Evolutionary conservation across 169 alveolate species (phyloP).

Genomic region (Cryptosporidium andersoni): DNA sequence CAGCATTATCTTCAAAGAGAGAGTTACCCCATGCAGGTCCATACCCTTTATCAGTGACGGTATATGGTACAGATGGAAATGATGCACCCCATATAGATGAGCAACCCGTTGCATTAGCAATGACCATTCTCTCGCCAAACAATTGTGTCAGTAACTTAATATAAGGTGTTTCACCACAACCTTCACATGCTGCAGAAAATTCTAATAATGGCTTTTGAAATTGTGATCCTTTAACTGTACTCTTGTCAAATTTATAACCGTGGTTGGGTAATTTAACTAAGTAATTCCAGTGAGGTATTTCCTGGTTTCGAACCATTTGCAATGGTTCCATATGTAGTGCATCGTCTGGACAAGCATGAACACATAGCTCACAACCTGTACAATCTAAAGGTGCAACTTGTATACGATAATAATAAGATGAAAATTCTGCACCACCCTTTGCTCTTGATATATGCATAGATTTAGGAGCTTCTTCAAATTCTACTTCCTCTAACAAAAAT

Average conservation of each 20-base stretch:
- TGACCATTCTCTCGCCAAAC: constrained; percentile 76
- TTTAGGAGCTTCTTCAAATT: constrained; percentile 72
- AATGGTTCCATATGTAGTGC: constrained; percentile 73
- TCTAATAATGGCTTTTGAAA: constrained; percentile 78
- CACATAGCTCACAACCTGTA: constrained; percentile 81
- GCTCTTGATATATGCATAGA: constrained; percentile 72
- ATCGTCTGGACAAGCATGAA: constrained; percentile 78
- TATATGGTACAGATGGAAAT: constrained; percentile 75
- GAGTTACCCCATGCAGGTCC: constrained; percentile 83
- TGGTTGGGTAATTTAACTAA: constrained; percentile 72
- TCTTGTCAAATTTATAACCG: constrained; percentile 73
- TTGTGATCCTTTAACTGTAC: constrained; percentile 78
- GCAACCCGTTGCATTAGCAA: constrained; percentile 82
- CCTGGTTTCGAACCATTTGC: constrained; percentile 59
- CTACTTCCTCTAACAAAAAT: constrained; percentile 73
- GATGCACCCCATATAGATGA: constrained; percentile 81
- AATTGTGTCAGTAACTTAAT: constrained; percentile 78
- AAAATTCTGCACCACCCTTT: constrained; percentile 73
- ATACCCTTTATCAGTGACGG: constrained; percentile 73
- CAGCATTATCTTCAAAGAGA: constrained; percentile 81
- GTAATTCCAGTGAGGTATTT: constrained; percentile 74
- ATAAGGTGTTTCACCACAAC: constrained; percentile 82
- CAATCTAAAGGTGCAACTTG: constrained; percentile 79
- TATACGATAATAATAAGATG: constrained; percentile 75
- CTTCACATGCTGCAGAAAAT: constrained; percentile 81